A percentile compares a stretch with the other conserved stretches of the same genome.
Evolutionary conservation across 192 early-diverging fungal species (phyloP).

Genomic region (Coemansia sp.): DNA sequence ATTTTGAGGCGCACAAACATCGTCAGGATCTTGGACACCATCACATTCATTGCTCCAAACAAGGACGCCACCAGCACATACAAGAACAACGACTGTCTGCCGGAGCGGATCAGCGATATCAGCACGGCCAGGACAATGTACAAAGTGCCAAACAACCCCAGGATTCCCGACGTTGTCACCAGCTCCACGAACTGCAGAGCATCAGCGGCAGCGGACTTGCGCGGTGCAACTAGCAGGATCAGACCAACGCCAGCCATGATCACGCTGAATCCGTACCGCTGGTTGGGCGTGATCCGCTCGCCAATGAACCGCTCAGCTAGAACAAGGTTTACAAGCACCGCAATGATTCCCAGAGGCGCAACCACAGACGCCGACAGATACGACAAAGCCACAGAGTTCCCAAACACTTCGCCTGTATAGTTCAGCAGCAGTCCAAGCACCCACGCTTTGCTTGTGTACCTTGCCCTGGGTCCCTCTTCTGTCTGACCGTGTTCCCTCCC

Average conservation of each 20-base stretch:
- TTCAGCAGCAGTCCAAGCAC: constrained; percentile 42
- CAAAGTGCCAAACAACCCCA: constrained; percentile 19
- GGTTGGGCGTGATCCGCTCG: constrained; percentile 48
- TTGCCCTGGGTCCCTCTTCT: constrained; percentile 15
- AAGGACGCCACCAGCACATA: constrained; percentile 43
- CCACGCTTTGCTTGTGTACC: constrained; percentile 48
- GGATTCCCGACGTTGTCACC: constrained; percentile 38
- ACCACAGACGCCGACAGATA: constrained; percentile 51
- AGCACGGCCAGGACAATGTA: constrained; percentile 26
- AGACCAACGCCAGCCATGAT: constrained; percentile 44
- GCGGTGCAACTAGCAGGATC: constrained; percentile 51
- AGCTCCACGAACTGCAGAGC: constrained; percentile 39
- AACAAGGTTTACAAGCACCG: constrained; percentile 47
- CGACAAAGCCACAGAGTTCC: constrained; percentile 52
- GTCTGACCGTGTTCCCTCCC: background rate
- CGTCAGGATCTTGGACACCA: constrained; percentile 52
- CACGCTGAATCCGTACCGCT: constrained; percentile 42
- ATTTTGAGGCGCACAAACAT: constrained; percentile 39
- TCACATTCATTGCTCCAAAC: constrained; percentile 54
- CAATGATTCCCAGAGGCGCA: constrained; percentile 48
- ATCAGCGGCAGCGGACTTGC: constrained; percentile 26
- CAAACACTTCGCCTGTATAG: constrained; percentile 50
- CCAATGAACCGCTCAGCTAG: constrained; percentile 47
- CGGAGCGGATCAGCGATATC: constrained; percentile 23
- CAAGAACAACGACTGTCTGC: constrained; percentile 35